These are phyloP conservation scores for Claviceps sp. DNA, from an alignment of 2,329 filamentous ascomycete species.

Conservation along the genomic window DNA sequence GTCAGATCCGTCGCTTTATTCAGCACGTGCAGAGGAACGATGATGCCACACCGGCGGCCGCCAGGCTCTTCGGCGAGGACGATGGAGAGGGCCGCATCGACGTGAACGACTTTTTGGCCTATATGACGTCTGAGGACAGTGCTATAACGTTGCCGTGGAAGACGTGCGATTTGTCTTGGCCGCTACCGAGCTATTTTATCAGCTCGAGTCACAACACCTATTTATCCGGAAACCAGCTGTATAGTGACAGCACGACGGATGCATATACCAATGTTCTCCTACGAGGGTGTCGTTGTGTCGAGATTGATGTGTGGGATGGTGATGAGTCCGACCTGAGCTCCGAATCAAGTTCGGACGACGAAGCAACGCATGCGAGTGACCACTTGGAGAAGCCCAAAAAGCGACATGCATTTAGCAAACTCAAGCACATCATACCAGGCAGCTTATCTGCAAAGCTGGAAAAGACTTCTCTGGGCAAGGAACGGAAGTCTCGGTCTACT, in stretches of 20 bases:
- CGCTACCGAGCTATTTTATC: constrained; percentile 83
- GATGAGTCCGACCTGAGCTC: constrained; percentile 58
- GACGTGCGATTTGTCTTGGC: constrained; percentile 50
- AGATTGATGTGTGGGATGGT: constrained; percentile 94
- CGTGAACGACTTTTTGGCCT: constrained; percentile 36
- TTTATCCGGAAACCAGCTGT: constrained; percentile 76
- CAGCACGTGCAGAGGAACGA: constrained; percentile 31
- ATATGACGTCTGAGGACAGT: constrained; percentile 39
- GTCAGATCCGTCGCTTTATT: constrained; percentile 33
- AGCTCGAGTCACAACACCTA: constrained; percentile 95
- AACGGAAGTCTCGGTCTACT: constrained; percentile 20
- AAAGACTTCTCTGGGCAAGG: constrained; percentile 34
- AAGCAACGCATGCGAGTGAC: constrained; percentile 25
- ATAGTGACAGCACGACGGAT: constrained; percentile 72
- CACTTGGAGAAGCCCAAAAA: constrained; percentile 33
- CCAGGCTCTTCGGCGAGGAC: constrained; percentile 14
- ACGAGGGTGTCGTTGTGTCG: constrained; percentile 78
- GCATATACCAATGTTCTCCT: constrained; percentile 76
- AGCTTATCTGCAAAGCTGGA: constrained; percentile 32
- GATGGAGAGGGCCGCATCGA: constrained; percentile 26
- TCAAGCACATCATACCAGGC: constrained; percentile 42
- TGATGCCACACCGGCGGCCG: constrained; percentile 15
- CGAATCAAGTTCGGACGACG: constrained; percentile 36
- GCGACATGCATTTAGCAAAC: constrained; percentile 48
- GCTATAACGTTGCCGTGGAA: constrained; percentile 27